Conservation (phyloP, 345 rosid genomes). For the Salix brachista region DNA sequence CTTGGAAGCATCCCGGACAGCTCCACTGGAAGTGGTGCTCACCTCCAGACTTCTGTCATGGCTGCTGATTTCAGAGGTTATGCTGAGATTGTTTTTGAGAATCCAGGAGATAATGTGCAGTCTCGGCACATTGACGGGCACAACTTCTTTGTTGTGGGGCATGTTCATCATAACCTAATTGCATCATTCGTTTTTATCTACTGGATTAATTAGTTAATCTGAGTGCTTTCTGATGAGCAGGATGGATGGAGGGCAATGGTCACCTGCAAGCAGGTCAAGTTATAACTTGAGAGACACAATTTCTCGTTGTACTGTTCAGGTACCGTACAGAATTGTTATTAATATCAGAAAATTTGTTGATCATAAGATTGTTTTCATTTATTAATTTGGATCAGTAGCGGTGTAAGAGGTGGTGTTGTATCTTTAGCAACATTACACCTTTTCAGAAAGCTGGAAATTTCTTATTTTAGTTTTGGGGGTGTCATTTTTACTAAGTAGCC, state of each 20-base stretch:
- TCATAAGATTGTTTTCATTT: background rate
- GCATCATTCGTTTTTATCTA: background rate
- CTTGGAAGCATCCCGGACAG: conserved; percentile 27
- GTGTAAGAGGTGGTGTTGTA: background rate
- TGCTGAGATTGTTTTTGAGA: conserved; percentile 28
- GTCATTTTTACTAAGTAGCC: background rate
- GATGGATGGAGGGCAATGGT: conserved; percentile 38
- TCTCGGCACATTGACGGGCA: conserved; percentile 31
- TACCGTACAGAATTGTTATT: background rate
- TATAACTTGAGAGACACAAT: conserved; percentile 29
- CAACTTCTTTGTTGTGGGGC: conserved; percentile 30
- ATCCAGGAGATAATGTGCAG: conserved; percentile 25
- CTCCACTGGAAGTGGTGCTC: conserved; percentile 19
- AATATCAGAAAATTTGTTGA: background rate
- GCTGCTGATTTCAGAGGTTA: conserved; percentile 30
- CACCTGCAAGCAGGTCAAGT: conserved; percentile 21
- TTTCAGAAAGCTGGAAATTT: background rate
- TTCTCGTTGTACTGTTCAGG: conserved; percentile 35
- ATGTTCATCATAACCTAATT: background rate
- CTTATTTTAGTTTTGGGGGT: background rate
- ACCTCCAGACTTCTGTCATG: conserved; percentile 32
- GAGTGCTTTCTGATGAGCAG: conserved; percentile 4
- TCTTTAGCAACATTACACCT: background rate
- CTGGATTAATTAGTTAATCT: background rate
- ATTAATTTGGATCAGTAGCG: background rate